phyloP scores from a whole-genome alignment of 805 yeast genomes.

The Wickerhamomyces pijperi region DNA sequence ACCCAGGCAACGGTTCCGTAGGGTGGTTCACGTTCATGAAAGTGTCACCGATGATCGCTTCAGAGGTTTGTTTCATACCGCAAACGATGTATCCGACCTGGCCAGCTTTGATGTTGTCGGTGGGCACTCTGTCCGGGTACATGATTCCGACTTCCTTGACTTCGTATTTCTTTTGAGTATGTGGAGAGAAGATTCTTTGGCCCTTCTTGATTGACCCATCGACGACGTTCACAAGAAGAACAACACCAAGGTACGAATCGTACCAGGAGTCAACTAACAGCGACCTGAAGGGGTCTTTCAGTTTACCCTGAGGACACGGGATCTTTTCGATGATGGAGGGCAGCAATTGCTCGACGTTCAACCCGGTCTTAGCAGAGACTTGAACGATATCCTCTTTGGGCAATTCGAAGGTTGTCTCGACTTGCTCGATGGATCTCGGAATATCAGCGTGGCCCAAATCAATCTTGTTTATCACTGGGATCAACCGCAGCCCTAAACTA shows the following conservation, averaged over 20 bases:
- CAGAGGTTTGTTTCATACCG: conserved; percentile 81
- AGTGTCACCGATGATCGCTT: conserved; percentile 90
- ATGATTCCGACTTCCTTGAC: conserved; percentile 89
- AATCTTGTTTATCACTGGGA: conserved; percentile 87
- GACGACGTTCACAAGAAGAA: conserved; percentile 69
- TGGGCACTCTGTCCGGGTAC: conserved; percentile 78
- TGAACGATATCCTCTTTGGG: conserved; percentile 63
- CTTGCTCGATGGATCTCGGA: conserved; percentile 69
- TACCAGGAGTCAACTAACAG: conserved; percentile 97
- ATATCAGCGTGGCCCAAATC: conserved; percentile 85
- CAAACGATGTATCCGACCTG: conserved; percentile 94
- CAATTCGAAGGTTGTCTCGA: conserved; percentile 75
- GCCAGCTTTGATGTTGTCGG: conserved; percentile 64
- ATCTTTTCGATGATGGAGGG: conserved; percentile 75
- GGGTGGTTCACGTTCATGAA: conserved; percentile 48
- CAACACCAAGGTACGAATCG: conserved; percentile 85
- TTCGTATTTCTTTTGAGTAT: conserved; percentile 67
- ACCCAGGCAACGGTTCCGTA: conserved; percentile 81
- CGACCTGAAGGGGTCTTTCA: conserved; percentile 47
- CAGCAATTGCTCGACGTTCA: conserved; percentile 64
- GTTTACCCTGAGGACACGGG: conserved; percentile 64
- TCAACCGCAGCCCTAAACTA: conserved; percentile 66
- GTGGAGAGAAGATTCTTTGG: conserved; percentile 65
- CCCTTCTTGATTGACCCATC: conserved; percentile 77
- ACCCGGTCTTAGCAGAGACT: conserved; percentile 88